Percentiles rank a stretch among this genome's conserved stretches.
Evolutionary conservation across 116 monocot species (phyloP).

Genomic region (Thalassia testudinum): DNA sequence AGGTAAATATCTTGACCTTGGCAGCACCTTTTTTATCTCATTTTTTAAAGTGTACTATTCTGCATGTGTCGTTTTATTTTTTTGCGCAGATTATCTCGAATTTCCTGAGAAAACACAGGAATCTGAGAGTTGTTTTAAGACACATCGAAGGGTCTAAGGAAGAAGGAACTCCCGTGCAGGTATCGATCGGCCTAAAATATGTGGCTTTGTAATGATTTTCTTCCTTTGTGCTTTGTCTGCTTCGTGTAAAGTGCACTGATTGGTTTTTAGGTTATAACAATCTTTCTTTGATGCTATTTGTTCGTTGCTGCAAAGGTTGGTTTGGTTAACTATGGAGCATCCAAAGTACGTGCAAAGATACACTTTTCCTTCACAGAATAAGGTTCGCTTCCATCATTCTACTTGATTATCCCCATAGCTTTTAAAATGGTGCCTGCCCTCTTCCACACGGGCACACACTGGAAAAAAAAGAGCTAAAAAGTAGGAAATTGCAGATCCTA

Average conservation of each 20-base stretch:
- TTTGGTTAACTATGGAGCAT: conserved; percentile 42
- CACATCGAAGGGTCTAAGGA: not conserved
- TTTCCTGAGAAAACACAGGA: conserved; percentile 2
- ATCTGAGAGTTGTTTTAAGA: no score
- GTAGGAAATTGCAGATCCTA: not conserved
- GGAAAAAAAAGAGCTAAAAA: not conserved
- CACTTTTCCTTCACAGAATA: conserved; percentile 37
- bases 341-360: conserved; percentile 23
- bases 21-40: no score
- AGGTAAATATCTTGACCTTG: not conserved
- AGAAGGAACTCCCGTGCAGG: conserved; percentile 4
- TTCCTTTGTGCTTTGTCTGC: no score
- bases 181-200: no score
- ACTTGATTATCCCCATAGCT: not conserved
- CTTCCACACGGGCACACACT: not conserved
- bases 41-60: not conserved
- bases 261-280: no score
- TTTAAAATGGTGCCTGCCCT: not conserved
- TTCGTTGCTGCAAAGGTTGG: conserved; percentile 34
- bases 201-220: not conserved
- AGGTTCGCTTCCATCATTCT: conserved; percentile 20
- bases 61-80: not conserved
- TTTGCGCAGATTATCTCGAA: conserved; percentile 7
- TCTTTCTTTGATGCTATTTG: not conserved
- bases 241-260: no score